Evolutionary conservation across 305 asterid genomes (phyloP).

Genomic region (Plantago coronopus): DNA sequence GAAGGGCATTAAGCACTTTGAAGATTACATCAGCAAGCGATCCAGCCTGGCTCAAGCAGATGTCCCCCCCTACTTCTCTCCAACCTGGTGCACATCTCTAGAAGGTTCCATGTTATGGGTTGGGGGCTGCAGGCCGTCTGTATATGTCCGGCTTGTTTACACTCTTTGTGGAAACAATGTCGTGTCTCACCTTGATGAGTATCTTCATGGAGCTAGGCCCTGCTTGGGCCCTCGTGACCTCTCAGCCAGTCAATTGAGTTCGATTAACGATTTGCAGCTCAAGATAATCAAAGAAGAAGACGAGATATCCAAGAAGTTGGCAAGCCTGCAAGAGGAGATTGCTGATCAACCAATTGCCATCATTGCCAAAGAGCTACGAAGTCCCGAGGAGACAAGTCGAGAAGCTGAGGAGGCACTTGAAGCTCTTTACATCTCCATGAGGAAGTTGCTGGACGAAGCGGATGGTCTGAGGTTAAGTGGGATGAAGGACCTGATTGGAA

Average conservation of each 20-base stretch:
- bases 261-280: slow-evolving; percentile 23
- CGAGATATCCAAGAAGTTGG: slow-evolving; percentile 17
- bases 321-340: slow-evolving; percentile 37
- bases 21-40: slow-evolving; percentile 24
- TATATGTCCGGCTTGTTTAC: slow-evolving; percentile 30
- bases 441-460: slow-evolving; percentile 29
- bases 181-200: slow-evolving; percentile 2
- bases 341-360: slow-evolving; percentile 33
- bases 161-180: slow-evolving; percentile 25
- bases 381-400: neutral
- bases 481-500: slow-evolving; percentile 28
- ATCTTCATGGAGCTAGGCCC: slow-evolving; percentile 10
- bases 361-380: slow-evolving; percentile 17
- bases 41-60: slow-evolving; percentile 20
- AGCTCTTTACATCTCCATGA: slow-evolving; percentile 17
- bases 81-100: slow-evolving; percentile 36
- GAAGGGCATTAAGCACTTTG: slow-evolving; percentile 25
- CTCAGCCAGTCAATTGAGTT: slow-evolving; percentile 18
- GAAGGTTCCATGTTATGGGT: slow-evolving; percentile 38
- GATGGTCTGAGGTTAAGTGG: slow-evolving; percentile 33
- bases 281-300: slow-evolving; percentile 26
- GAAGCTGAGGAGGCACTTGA: slow-evolving; percentile 27
- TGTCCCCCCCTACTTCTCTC: slow-evolving; percentile 31
- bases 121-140: slow-evolving; percentile 40
- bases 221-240: slow-evolving; percentile 11